These are phyloP conservation scores for Suillus cothurnatus DNA, from an alignment of 768 basidiomycete genomes.

Conservation along the genomic window DNA sequence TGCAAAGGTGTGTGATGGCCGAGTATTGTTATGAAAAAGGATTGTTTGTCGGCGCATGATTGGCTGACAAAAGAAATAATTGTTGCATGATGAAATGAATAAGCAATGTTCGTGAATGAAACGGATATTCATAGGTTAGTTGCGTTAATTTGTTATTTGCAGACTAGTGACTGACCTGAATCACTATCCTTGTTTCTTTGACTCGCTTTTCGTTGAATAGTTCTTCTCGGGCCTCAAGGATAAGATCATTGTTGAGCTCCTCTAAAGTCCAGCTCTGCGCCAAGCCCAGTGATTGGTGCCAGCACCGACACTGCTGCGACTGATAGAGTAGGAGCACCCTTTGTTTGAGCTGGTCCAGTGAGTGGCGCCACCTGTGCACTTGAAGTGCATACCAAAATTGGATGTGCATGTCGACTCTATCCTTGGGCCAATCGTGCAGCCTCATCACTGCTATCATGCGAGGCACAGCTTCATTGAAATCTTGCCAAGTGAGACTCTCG, in stretches of 20 bases:
- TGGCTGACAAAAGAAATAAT: too few species aligned
- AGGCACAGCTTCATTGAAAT: conserved; percentile 14
- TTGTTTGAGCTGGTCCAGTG: conserved; percentile 8
- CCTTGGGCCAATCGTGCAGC: conserved; percentile 6
- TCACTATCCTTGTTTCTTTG: neutral
- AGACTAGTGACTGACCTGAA: too few species aligned
- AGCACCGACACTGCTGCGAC: conserved; percentile 7
- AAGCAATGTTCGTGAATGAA: too few species aligned
- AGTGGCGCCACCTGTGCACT: conserved; percentile 1
- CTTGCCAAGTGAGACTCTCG: conserved; percentile 12
- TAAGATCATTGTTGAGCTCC: neutral
- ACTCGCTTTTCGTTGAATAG: neutral
- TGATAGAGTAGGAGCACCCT: conserved; percentile 14
- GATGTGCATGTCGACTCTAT: conserved; percentile 12
- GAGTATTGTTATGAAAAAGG: too few species aligned
- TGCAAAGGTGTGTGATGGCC: too few species aligned
- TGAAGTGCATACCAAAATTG: conserved; percentile 13
- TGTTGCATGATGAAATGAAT: too few species aligned
- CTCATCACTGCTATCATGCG: neutral
- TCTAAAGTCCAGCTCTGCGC: neutral
- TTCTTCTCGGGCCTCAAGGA: neutral
- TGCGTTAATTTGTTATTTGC: too few species aligned
- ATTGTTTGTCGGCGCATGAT: too few species aligned
- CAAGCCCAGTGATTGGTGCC: too few species aligned
- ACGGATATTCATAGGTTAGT: too few species aligned